Evolutionary conservation across 179 eudicot species (phyloP), one percentile per base, ranked within the genome.

Genomic region (Gypsophila paniculata): DNA sequence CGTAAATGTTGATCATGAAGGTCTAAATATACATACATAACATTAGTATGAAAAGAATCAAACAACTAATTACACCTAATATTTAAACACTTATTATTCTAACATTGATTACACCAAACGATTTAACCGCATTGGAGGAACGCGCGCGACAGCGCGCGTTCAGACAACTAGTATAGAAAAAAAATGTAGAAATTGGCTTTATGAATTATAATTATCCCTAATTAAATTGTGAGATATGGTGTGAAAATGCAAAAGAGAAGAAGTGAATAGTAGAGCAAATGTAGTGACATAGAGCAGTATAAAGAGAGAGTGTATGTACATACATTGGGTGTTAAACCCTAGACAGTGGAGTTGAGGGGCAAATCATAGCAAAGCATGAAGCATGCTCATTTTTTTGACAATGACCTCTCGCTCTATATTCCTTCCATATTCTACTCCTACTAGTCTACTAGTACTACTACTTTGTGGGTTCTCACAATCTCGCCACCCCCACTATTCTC

Each of bases 351-450:
- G 75, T 71, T 53, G 74, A 51, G 63, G 69, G 59, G 58, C 65
- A 66, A 26, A 9, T 6, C 10, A 53, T 22, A 69, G 69, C 25
- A 63, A 39, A 76, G 70, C 68, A 60, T 2, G 44, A 51, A 69
- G 72, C 72, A 69, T 69, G 79, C 72, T n/a, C 65, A 39, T 26
- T 52, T 70, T 22, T 64, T 66, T 77, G 76, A 77, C 62, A 77
- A 77, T 10, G 80, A 72, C 80, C 19, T 7, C 34, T 65, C 80
- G 59, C 80, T 77, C 55, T 51, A 72, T 77, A 72, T 77, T 72
- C 71, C 76, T 77, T 66, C 72, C 21, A 76, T 61, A 71, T 42
- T 42, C 11, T 29, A 29, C 46, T 42, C 46, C 3, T 42, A 42
- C 46, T 6, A 0, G 1, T 9, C 8, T 42, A 42, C 11, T 42